Conservation (phyloP, 768 basidiomycete genomes). For the Hygrophorus pudorinus region DNA sequence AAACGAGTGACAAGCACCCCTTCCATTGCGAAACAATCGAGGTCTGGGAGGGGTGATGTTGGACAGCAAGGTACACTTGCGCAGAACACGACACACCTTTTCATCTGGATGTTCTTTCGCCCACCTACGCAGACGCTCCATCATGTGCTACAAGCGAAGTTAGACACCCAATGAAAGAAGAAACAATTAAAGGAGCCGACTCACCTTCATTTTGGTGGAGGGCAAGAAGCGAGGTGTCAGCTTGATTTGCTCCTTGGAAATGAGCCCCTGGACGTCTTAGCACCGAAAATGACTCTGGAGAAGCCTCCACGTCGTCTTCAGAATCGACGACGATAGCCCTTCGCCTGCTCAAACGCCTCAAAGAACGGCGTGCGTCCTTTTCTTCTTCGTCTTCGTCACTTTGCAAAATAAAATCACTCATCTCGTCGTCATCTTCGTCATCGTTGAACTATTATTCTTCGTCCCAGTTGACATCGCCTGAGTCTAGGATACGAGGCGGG, state of each 20-base stretch:
- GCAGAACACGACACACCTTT: conserved; percentile 32
- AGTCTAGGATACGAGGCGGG: too few species aligned
- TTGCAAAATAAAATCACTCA: conserved; percentile 44
- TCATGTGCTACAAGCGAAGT: conserved; percentile 33
- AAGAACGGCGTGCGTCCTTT: conserved; percentile 28
- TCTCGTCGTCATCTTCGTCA: conserved; percentile 32
- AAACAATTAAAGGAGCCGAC: neutral
- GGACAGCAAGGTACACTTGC: neutral
- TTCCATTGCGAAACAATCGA: conserved; percentile 70
- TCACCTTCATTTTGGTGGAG: conserved; percentile 68
- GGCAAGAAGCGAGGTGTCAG: conserved; percentile 49
- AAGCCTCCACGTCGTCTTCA: conserved; percentile 30
- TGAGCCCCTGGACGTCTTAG: conserved; percentile 16
- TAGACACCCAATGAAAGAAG: conserved; percentile 6
- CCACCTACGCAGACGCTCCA: conserved; percentile 40
- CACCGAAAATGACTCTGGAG: conserved; percentile 34
- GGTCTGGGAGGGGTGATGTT: conserved; percentile 24
- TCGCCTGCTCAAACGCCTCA: conserved; percentile 29
- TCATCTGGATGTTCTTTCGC: conserved; percentile 43
- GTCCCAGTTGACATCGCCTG: too few species aligned
- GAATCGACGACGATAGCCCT: conserved; percentile 31
- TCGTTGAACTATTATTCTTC: conserved; percentile 24
- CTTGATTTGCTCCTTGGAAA: conserved; percentile 27
- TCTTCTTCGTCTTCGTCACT: conserved; percentile 48
- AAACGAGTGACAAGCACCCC: conserved; percentile 51